Conservation (phyloP, 2,329 filamentous ascomycete genomes). For the Phialemoniopsis sp. region DNA sequence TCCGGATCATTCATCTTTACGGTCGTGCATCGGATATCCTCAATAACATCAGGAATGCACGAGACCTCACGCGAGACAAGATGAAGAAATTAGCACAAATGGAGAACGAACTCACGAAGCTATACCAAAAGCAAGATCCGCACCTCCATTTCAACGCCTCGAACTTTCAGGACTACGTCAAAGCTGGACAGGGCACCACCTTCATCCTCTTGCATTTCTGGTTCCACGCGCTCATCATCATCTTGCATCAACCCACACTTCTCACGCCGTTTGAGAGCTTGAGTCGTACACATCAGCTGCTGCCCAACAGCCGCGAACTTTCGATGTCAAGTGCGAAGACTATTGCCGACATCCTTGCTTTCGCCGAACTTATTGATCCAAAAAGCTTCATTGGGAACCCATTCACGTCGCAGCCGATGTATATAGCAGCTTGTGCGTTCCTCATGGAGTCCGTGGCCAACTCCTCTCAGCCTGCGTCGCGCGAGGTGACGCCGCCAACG, state of each 20-base stretch:
- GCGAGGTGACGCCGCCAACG: constrained; percentile 47
- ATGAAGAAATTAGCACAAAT: constrained; percentile 69
- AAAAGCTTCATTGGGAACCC: constrained; percentile 86
- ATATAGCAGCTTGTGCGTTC: constrained; percentile 86
- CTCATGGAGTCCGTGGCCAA: constrained; percentile 75
- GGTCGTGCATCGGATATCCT: constrained; percentile 79
- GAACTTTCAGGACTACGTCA: constrained; percentile 83
- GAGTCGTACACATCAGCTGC: constrained; percentile 61
- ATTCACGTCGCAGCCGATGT: constrained; percentile 87
- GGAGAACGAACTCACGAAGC: constrained; percentile 71
- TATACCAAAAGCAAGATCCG: constrained; percentile 69
- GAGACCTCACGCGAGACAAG: constrained; percentile 72
- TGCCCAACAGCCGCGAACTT: constrained; percentile 74
- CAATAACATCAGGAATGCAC: constrained; percentile 71
- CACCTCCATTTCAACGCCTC: constrained; percentile 77
- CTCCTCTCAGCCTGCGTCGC: constrained; percentile 62
- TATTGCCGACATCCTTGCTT: constrained; percentile 82
- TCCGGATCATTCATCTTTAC: constrained; percentile 82
- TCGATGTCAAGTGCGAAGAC: constrained; percentile 90
- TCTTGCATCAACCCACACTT: constrained; percentile 79
- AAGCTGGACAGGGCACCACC: constrained; percentile 75
- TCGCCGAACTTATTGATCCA: constrained; percentile 79
- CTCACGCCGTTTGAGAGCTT: constrained; percentile 68
- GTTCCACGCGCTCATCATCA: constrained; percentile 83
- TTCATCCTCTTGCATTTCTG: constrained; percentile 85